Conservation (phyloP, 2,329 filamentous ascomycete genomes). For the Hyphodiscus sp. region DNA sequence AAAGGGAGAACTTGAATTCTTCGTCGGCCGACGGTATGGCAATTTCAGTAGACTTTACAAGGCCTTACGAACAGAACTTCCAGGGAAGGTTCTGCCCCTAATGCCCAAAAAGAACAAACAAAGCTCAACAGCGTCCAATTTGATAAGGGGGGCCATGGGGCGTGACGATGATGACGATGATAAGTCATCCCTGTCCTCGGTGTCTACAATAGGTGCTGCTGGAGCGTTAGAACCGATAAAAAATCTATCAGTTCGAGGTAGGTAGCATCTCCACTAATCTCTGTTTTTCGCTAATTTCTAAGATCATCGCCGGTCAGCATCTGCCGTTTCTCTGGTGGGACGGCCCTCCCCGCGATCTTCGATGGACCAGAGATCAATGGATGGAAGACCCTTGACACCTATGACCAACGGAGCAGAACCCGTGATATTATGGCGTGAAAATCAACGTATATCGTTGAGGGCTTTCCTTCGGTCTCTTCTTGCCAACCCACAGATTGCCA, state of each 20-base stretch:
- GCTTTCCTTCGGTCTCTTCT: constrained; percentile 85
- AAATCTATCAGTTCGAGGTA: constrained; percentile 39
- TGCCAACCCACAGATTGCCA: constrained; percentile 76
- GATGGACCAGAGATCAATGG: constrained; percentile 2
- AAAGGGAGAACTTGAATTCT: constrained; percentile 67
- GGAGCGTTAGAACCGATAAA: constrained; percentile 16
- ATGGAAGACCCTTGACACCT: not conserved
- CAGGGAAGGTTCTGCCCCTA: constrained; percentile 80
- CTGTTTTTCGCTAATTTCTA: constrained; percentile 1
- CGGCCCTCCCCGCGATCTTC: constrained; percentile 7
- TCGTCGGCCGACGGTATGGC: constrained; percentile 79
- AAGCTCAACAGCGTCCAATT: constrained; percentile 56
- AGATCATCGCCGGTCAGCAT: constrained; percentile 15
- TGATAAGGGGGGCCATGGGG: constrained; percentile 46
- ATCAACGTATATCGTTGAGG: constrained; percentile 82
- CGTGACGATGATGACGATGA: constrained; percentile 65
- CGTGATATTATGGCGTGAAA: constrained; percentile 72
- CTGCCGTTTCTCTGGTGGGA: constrained; percentile 7
- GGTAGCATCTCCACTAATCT: constrained; percentile 5
- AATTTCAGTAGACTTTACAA: constrained; percentile 80
- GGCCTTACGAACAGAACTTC: constrained; percentile 73
- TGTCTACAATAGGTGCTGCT: constrained; percentile 24
- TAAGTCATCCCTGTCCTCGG: constrained; percentile 64
- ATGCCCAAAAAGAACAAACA: constrained; percentile 90
- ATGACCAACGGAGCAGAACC: constrained; percentile 31